phyloP scores from a whole-genome alignment of 1,139 yeast genomes.

The Taphrina populina region DNA sequence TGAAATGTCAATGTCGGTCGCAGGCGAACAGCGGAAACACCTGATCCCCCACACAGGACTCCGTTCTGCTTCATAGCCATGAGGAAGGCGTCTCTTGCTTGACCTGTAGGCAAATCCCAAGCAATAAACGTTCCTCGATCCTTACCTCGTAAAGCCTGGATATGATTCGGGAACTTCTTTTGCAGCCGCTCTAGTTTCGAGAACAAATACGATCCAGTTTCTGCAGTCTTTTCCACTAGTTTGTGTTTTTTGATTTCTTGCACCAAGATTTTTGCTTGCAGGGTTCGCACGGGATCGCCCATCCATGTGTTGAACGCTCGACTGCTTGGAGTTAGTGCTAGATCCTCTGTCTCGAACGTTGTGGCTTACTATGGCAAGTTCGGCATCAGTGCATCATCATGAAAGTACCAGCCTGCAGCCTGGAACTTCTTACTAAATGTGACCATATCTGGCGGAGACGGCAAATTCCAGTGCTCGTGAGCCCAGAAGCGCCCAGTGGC shows the following conservation, averaged over 20 bases:
- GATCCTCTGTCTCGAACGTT: not conserved
- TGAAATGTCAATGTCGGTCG: slow-evolving; percentile 76
- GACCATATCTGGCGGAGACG: slow-evolving; percentile 75
- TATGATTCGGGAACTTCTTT: slow-evolving; percentile 51
- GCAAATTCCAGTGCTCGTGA: slow-evolving; percentile 73
- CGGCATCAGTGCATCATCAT: slow-evolving; percentile 68
- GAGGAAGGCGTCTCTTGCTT: slow-evolving; percentile 60
- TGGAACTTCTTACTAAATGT: slow-evolving; percentile 84
- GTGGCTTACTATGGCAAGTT: slow-evolving; percentile 53
- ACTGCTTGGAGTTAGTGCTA: no score
- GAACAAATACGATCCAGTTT: slow-evolving; percentile 65
- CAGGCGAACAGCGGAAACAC: slow-evolving; percentile 67
- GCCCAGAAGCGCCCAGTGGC: slow-evolving; percentile 86
- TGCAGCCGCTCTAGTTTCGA: slow-evolving; percentile 55
- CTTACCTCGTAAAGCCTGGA: slow-evolving; percentile 68
- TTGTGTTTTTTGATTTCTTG: slow-evolving; percentile 61
- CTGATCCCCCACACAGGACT: slow-evolving; percentile 79
- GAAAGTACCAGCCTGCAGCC: slow-evolving; percentile 80
- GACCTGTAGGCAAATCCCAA: slow-evolving; percentile 61
- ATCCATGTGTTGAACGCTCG: slow-evolving; percentile 91
- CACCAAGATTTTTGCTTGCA: slow-evolving; percentile 69
- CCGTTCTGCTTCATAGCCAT: slow-evolving; percentile 59
- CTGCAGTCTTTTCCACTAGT: slow-evolving; percentile 55
- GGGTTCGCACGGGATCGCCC: slow-evolving; percentile 79
- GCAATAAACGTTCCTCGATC: slow-evolving; percentile 76